Conservation (phyloP, 2,329 filamentous ascomycete genomes). For the Trichothecium sympodiale region DNA sequence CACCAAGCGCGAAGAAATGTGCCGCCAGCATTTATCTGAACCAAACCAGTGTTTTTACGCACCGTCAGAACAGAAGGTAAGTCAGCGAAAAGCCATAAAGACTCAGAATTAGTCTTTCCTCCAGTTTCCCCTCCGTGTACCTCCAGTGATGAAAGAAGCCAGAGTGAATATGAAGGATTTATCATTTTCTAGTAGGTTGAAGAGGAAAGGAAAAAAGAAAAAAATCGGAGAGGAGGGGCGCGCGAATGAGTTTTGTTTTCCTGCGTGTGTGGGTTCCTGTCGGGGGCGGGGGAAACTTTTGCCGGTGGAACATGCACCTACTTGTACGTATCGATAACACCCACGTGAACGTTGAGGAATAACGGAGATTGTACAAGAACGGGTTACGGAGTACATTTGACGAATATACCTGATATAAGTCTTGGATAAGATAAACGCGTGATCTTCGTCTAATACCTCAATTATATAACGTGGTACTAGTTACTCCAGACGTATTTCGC, state of each 20-base stretch:
- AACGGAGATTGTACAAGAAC: too few species aligned
- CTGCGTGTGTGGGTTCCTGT: conserved; percentile 2
- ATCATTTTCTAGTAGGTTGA: conserved; percentile 32
- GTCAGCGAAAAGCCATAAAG: conserved; percentile 22
- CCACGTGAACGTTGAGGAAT: too few species aligned
- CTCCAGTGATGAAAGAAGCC: conserved; percentile 41
- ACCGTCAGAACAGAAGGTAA: conserved; percentile 35
- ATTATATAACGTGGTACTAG: too few species aligned
- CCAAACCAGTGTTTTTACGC: conserved; percentile 11
- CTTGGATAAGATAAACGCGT: too few species aligned
- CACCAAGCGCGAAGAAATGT: too few species aligned
- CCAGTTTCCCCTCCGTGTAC: conserved; percentile 59
- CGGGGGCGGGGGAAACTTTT: conserved; percentile 2
- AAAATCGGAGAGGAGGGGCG: conserved; percentile 4
- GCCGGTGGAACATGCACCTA: too few species aligned
- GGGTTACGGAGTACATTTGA: too few species aligned
- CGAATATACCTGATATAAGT: too few species aligned
- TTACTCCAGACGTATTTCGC: too few species aligned
- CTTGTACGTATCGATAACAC: too few species aligned
- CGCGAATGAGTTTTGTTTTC: conserved; percentile 2
- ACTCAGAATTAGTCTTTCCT: conserved; percentile 42
- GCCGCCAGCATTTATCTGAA: conserved; percentile 23
- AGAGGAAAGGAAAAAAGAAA: conserved; percentile 17
- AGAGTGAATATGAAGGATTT: conserved; percentile 60
- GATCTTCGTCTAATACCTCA: too few species aligned